Base-by-base conservation (phyloP, 345 rosid species). In the Durio zibethinus region DNA sequence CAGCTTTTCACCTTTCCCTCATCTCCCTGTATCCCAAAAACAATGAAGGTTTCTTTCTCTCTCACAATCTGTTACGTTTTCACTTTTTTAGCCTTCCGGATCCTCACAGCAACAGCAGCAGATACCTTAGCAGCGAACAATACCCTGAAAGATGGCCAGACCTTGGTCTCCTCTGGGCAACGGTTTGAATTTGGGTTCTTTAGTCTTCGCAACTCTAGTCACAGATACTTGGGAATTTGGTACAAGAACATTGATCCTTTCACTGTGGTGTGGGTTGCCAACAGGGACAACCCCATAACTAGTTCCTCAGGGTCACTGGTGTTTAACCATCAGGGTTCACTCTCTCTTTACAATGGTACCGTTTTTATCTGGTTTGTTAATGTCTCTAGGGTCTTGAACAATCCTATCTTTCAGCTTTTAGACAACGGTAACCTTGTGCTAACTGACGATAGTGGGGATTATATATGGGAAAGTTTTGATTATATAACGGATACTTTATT, bases 381-480 rank as follows among this genome's bases (percentile, higher is more conserved):
- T 5, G 25, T 72, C 48, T 48, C 77, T 1, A 33, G 3, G 10
- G 15, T 23, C 4, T 23, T 75, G 14, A 57, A 27, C 15, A 75
- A 73, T 4, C 75, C 81, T 20, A 74, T 77, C 23, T 61, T 77
- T 16, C 68, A 45, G 80, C 79, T 85, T 18, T 68, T 78, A 10
- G 63, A 76, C 45, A 20, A 36, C 20, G 69, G 69, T 2, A 36
- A 64, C 14, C 23, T 35, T 8, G 69, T 64, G 45, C 45, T 64
- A n/a, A 38, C 14, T 35, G 45, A 36, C 45, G 45, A 7, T 36
- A 18, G 53, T 43, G 73, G 33, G 54, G 31, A 68, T 68, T 43
- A 40, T 45, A 9, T 85, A 16, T 89, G 91, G 93, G 88, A 89
- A 81, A 87, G 91, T 65, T 89, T 85, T 60, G 89, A 89, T 77